Evolutionary conservation across 1,284 basidiomycete genomes (phyloP), one percentile per base, ranked within the genome.

Genomic region (Heliocybe sulcata): DNA sequence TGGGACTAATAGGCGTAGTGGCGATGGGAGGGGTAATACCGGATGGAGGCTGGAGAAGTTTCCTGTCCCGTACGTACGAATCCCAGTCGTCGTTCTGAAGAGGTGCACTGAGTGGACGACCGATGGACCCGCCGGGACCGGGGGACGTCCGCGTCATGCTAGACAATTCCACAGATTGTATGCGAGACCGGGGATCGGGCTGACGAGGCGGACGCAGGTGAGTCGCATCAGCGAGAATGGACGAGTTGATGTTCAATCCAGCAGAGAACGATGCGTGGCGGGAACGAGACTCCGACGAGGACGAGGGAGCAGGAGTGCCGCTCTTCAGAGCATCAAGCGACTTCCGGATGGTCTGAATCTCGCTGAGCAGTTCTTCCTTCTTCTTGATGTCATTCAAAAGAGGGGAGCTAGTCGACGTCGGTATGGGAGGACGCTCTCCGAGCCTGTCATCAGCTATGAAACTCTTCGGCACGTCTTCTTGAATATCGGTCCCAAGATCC

Each of bases 1-100:
- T 63, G 26, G 76, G 64, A 35, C 69, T 69, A 31, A 80, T 61
- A 35, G 80, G 72, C 12, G 81, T 81, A 9, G 85, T 82, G 2
- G 76, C 70, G 61, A 92, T 91, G 1, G 89, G 89, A 23, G 81
- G 72, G 4, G 85, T 82, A 47, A 87, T 76, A 9, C 90, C 90
- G 27, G 83, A 79, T n/a, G 90, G 89, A 51, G 90, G 89, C 63
- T 90, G 87, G 55, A 92, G 71, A 10, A 92, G 75, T 65, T 86
- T 90, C 57, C 89, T 81, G 52, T 92, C 89, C 49, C 82, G 83
- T 54, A 91, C 78, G 66, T 92, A 92, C 51, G 78, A 67, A 60
- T 92, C 87, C 89, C 89, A 92, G 56, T 87, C 80, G 27, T 79
- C 75, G 45, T 88, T 81, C 49, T 76, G 79, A 49, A 88, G 69